Conservation (phyloP, 352 stramenopile species). For the Globisporangium viniferum region DNA sequence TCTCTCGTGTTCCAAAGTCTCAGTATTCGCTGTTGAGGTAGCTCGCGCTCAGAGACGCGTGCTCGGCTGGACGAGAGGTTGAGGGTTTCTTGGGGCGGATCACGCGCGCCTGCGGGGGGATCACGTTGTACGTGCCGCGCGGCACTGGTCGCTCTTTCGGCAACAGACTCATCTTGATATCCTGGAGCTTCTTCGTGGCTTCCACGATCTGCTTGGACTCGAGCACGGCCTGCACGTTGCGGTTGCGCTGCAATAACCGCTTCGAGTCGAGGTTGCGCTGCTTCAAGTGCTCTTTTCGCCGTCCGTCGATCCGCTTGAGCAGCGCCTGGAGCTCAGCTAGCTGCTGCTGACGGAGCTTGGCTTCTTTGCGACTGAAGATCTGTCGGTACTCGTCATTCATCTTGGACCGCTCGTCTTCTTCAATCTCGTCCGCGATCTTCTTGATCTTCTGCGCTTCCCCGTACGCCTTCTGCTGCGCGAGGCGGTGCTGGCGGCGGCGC, state of each 20-base stretch:
- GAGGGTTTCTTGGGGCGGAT: conserved; percentile 67
- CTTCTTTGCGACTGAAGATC: conserved; percentile 86
- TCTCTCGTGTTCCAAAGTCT: background rate
- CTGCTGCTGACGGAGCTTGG: conserved; percentile 90
- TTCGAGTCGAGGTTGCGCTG: conserved; percentile 92
- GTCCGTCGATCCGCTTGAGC: conserved; percentile 92
- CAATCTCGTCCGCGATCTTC: conserved; percentile 91
- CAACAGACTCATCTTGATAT: conserved; percentile 79
- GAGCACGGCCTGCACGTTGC: conserved; percentile 92
- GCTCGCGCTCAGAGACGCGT: conserved; percentile 8
- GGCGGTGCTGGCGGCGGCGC: conserved; percentile 90
- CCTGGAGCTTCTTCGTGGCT: conserved; percentile 71
- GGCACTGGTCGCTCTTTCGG: conserved; percentile 54
- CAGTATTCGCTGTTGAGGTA: conserved; percentile 14
- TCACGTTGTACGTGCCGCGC: conserved; percentile 60
- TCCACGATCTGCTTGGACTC: conserved; percentile 90
- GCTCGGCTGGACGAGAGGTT: conserved; percentile 28
- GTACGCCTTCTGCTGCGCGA: conserved; percentile 94
- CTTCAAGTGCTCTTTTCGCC: conserved; percentile 93
- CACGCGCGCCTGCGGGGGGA: conserved; percentile 72
- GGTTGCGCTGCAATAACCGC: conserved; percentile 93
- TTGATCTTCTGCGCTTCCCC: conserved; percentile 94
- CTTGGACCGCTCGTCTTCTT: conserved; percentile 87
- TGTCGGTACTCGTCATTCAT: conserved; percentile 84
- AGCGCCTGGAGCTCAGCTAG: conserved; percentile 91